Base-by-base conservation (phyloP, 176 grass and related monocot genomes). In the Oryza officinalis region DNA sequence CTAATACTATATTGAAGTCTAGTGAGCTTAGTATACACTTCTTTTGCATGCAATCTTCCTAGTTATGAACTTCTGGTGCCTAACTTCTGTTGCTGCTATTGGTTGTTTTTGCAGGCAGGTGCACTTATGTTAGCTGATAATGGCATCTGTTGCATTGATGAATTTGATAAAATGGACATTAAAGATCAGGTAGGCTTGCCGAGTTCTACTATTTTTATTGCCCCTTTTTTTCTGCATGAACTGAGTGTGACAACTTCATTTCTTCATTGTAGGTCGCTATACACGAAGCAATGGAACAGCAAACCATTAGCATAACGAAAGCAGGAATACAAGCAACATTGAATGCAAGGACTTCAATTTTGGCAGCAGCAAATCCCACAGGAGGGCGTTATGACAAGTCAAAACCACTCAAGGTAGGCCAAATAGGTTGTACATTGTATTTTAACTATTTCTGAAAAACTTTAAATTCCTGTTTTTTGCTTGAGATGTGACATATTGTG, bases 131-230 rank as follows among this genome's bases (percentile, higher is more conserved):
- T 99, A 77, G 96, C 96, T 78, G 96, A 99, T 81, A 99, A 99
- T 84, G 96, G 93, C 47, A 22, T 96, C 77, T 99, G 96, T 79
- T 99, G 96, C 79, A 99, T 99, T 15, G 96, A 99, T 85, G 96
- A 99, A 93, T 99, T 99, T 86, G 96, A 99, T 91, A 99, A 99
- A 68, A 99, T 99, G 96, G 96, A 99, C 54, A 89, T 99, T 63
- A 99, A 84, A 59, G 96, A 99, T 80, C 96, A 99, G 91, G 96
- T 92, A 87, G 50, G 12, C 32, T 12, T 40, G 44, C 57, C 18
- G 73, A 45, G 0, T 47, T 27, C 22, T 45, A 76, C 35, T 76
- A 43, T 15, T 81, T 27, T 11, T 76, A 13, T 7, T 76, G 4
- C 6, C 27, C 0, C 17, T 15, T 26, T 33, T 49, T 79, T 79